Base-by-base conservation (phyloP, 1,284 basidiomycete genomes). In the Veloboletus limbatus region DNA sequence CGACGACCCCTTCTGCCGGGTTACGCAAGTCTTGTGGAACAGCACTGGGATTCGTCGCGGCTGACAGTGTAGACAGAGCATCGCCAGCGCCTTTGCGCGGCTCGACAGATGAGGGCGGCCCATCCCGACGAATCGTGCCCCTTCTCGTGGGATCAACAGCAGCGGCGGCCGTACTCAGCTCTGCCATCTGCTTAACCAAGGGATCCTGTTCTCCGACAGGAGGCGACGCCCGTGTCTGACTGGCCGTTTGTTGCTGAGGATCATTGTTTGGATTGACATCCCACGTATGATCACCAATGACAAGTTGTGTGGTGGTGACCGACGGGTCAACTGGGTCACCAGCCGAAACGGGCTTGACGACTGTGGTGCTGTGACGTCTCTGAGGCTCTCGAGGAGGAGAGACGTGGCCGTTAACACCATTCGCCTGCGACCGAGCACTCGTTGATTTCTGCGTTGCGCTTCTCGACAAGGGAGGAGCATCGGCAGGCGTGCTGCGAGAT, bases 1-100 rank as follows among this genome's bases (percentile, higher is more conserved):
- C 92, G 14, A 93, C 88, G 17, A 94, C 77, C 28, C 81, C 58
- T 46, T 92, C 85, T 0, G 86, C 91, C 55, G 76, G 79, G 36
- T 75, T 80, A 43, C 81, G 75, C 53, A 84, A 86, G 59, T 85
- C 81, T 16, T 61, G 65, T 13, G 51, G 49, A 2, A 41, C 66
- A 34, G 26, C 30, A 20, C 26, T 36, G 14, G 31, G 9, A 18
- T 40, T 54, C 11, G 42, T 45, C 9, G 40, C 32, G 0, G 51
- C 40, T 10, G 57, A 37, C 9, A 58, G 65, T 3, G 64, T 55
- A n/a, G 53, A 43, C 16, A 68, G 40, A 8, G 71, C 66, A 1
- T 67, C 58, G 8, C 37, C 43, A 0, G 59, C 51, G 10, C 51
- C 60, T 30, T 11, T 60, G 44, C 58, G 63, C 14, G 51, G 48